phyloP scores from a whole-genome alignment of 169 alveolate species.

The Eimeria maxima region DNA sequence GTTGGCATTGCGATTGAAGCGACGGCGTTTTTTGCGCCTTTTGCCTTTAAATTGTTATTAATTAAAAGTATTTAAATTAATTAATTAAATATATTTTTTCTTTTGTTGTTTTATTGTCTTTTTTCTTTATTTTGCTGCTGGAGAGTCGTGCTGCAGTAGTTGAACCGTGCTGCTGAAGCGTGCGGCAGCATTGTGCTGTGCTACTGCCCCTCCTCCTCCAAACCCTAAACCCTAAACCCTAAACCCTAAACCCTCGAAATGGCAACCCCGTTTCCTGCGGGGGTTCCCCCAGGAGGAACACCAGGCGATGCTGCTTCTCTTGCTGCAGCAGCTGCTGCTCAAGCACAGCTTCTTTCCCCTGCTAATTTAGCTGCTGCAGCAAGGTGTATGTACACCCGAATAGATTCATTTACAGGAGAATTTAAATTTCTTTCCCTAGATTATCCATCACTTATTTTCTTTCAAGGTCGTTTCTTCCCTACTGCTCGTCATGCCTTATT shows the following conservation, averaged over 20 bases:
- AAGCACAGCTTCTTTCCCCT: slow-evolving; percentile 51
- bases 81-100: too few species aligned
- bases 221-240: slow-evolving; percentile 40
- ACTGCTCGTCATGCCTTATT: slow-evolving; percentile 84
- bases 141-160: too few species aligned
- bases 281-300: not conserved
- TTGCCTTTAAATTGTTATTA: too few species aligned
- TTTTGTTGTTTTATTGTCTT: too few species aligned
- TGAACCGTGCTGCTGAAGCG: too few species aligned
- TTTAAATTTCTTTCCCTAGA: slow-evolving; percentile 73
- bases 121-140: too few species aligned
- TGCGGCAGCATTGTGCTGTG: too few species aligned
- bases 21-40: too few species aligned
- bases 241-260: slow-evolving; percentile 41
- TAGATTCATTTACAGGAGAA: slow-evolving; percentile 83
- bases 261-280: slow-evolving; percentile 63
- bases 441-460: slow-evolving; percentile 72
- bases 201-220: not conserved
- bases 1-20: too few species aligned
- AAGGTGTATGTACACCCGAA: slow-evolving; percentile 83
- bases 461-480: slow-evolving; percentile 78
- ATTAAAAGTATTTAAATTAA: too few species aligned
- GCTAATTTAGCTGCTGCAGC: slow-evolving; percentile 80
- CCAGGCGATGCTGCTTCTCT: not conserved
- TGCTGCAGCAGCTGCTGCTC: not conserved